Conservation (phyloP, 305 asterid genomes). For the Solanum hybrid region DNA sequence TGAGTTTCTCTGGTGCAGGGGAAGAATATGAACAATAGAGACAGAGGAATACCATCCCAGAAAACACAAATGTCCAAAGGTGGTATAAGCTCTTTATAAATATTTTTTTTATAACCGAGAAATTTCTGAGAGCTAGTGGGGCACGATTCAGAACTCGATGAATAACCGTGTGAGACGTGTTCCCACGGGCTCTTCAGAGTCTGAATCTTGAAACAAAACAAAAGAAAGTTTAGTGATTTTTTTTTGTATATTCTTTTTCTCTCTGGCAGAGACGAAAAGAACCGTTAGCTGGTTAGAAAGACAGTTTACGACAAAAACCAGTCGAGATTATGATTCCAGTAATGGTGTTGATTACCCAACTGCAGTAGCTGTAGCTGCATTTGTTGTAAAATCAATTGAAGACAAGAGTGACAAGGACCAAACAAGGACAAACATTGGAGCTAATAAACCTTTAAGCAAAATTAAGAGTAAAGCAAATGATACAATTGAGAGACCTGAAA, state of each 20-base stretch:
- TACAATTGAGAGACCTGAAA: not conserved
- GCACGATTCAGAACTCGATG: not conserved
- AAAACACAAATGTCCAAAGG: constrained; percentile 44
- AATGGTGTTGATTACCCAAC: constrained; percentile 34
- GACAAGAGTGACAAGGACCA: constrained; percentile 26
- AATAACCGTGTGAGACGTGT: not conserved
- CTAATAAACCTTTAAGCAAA: not conserved
- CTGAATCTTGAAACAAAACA: not conserved
- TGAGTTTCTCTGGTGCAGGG: constrained; percentile 24
- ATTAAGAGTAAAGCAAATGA: not conserved
- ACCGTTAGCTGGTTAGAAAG: constrained; percentile 52
- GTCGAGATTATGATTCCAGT: constrained; percentile 33
- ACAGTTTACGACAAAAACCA: constrained; percentile 47
- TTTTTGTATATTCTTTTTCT: not conserved
- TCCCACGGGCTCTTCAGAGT: not conserved
- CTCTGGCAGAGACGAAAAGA: constrained; percentile 45
- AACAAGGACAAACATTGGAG: not conserved
- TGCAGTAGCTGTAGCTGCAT: constrained; percentile 89
- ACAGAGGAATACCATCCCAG: constrained; percentile 29
- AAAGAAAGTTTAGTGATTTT: not conserved
- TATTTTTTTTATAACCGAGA: not conserved
- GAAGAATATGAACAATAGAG: constrained; percentile 19
- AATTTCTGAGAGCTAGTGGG: not conserved
- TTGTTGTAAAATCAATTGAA: constrained; percentile 67
- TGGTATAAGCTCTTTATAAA: not conserved